These are phyloP conservation scores for Collybiopsis luxurians DNA, from an alignment of 768 basidiomycete species.

Conservation along the genomic window DNA sequence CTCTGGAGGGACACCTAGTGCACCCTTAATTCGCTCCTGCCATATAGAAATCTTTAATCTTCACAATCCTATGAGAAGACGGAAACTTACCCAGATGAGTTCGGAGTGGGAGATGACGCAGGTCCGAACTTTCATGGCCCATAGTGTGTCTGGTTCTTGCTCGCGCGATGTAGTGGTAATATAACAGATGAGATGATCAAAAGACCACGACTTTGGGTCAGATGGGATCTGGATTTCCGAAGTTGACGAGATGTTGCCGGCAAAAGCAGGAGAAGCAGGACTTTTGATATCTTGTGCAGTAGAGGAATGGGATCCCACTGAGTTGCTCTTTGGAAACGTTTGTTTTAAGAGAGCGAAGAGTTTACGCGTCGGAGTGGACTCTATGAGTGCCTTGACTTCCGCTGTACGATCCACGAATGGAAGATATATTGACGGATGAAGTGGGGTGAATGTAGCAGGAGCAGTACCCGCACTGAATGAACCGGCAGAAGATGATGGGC, in stretches of 20 bases:
- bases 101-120: constrained; percentile 79
- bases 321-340: constrained; percentile 47
- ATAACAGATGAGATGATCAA: constrained; percentile 64
- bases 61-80: no score
- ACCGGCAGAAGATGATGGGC: constrained; percentile 1
- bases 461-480: constrained; percentile 16
- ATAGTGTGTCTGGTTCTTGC: constrained; percentile 64
- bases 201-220: constrained; percentile 74
- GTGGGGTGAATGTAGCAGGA: constrained; percentile 67
- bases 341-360: constrained; percentile 73
- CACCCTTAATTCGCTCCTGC: constrained; percentile 86
- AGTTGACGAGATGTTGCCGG: constrained; percentile 16
- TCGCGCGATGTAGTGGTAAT: constrained; percentile 63
- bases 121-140: constrained; percentile 70
- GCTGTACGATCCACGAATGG: constrained; percentile 83
- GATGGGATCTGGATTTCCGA: constrained; percentile 28
- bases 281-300: constrained; percentile 17
- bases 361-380: constrained; percentile 61
- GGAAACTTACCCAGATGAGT: constrained; percentile 90
- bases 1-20: constrained; percentile 84
- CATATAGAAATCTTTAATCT: no score
- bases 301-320: constrained; percentile 8
- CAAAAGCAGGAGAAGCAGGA: constrained; percentile 22
- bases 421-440: constrained; percentile 75
- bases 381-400: constrained; percentile 71